Base-by-base conservation (phyloP, 129 eudicot genomes). In the Lactuca sativa region DNA sequence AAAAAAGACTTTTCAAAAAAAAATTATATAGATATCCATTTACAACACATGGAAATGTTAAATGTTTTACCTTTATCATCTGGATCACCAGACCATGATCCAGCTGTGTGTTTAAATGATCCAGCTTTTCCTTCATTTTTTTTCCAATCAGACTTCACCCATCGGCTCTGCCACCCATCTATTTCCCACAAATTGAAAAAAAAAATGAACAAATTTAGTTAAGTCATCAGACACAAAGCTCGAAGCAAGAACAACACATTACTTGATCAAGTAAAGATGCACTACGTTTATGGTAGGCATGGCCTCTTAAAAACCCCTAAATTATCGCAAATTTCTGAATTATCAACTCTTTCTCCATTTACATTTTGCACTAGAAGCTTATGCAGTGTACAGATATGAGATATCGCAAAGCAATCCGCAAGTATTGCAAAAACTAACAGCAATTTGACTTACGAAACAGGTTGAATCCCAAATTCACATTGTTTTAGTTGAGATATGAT, bases 141-240 rank as follows among this genome's bases (percentile, higher is more conserved):
- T 76, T 90, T 95, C 99, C 99, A 95, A 71, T 95, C 99, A 61
- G 99, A 95, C 62, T 33, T 81, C 72, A 95, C 96, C 99, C 99
- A 95, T 73, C 97, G 88, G 70, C 84, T 84, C 54, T 86, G 86
- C 99, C 99, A 95, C 54, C 97, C 99, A 82, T 85, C 99, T 95
- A 71, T 74, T 71, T 58, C 51, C 52, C 72, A 59, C 73, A 62
- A 69, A 52, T 55, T 43, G 59, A 16, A 61, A 54, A 52, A 62
- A 71, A 58, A 65, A 64, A 40, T 47, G 13, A 63, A 62, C 7
- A 1, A 47, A 25, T 38, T 43, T 4, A 59, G 56, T 49, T 48
- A 14, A 51, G 36, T 36, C 25, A 15, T 14, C 9, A 71, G 13
- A 25, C 53, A 7, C 30, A 63, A 34, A 62, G 41, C 43, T 15